Evolutionary conservation across 106 monocot species (phyloP).

Genomic region (Dendrobium officinale): DNA sequence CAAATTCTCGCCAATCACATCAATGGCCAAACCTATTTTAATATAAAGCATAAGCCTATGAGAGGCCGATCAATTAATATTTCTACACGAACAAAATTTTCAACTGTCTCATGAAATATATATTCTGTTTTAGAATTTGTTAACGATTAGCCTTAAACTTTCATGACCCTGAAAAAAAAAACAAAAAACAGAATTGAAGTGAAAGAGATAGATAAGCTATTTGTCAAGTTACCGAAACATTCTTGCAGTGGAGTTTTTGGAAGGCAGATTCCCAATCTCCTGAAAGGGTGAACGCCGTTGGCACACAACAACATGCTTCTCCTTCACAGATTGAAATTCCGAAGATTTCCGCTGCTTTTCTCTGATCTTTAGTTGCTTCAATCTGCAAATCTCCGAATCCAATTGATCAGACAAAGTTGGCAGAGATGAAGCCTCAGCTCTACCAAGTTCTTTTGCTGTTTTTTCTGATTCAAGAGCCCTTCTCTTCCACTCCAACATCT

Average conservation of each 20-base stretch:
- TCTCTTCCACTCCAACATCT: constrained; percentile 68
- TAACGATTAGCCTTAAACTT: no score
- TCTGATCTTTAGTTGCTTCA: constrained; percentile 14
- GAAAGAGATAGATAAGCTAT: no score
- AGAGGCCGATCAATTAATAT: no score
- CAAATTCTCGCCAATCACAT: no score
- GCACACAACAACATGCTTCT: constrained; percentile 39
- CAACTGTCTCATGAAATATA: no score
- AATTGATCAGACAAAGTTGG: not conserved
- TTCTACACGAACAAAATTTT: no score
- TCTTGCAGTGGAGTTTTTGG: not conserved
- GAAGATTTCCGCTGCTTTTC: constrained; percentile 4
- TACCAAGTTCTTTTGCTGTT: no score
- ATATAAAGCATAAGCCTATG: no score
- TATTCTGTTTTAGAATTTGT: no score
- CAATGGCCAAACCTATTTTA: no score
- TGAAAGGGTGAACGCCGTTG: constrained; percentile 30
- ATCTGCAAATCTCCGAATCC: not conserved
- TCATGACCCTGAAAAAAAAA: no score
- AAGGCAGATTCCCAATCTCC: constrained; percentile 32
- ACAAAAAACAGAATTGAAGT: no score
- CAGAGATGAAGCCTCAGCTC: not conserved
- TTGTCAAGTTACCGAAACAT: not conserved
- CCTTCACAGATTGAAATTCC: constrained; percentile 21
- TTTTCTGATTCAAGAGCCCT: constrained; percentile 39